Evolutionary conservation across 2,329 filamentous ascomycete species (phyloP), one percentile per base, ranked within the genome.

Genomic region (Fusarium pseudograminearum): DNA sequence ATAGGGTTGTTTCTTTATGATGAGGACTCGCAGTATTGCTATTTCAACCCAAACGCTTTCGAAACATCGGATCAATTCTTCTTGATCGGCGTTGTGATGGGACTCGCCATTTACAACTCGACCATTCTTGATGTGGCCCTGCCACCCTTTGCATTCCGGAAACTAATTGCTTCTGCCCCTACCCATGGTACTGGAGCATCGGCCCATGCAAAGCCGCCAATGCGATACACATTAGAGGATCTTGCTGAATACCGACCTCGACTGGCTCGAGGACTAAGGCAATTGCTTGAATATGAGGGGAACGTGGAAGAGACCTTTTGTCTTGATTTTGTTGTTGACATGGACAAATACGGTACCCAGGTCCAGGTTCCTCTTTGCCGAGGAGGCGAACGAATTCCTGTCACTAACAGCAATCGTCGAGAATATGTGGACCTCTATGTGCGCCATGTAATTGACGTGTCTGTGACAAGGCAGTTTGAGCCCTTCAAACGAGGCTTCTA

Each of bases 401-500:
- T 98, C 45, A 97, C 92, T n/a, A 96, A 93, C 73, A 79, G 85
- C 18, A 98, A 97, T 73, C 87, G 93, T 30, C 88, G 89, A 68
- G 94, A 97, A 74, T 98, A 95, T 74, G 93, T 97, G 55, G 91
- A 95, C 71, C 83, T 93, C 4, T 97, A 97, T 76, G 87, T 97
- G 12, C 88, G 90, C 40, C 92, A 95, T 76, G 79, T 95, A 12
- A 87, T 98, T 14, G 93, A 97, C 73, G 89, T 86, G 9, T 87
- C 92, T 1, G 91, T 97, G 2, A 83, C 87, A 40, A 87, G 93
- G 41, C 94, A 97, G 76, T 98, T 97, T 70, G 93, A 97, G 76
- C 94, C 94, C 1, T 98, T 98, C 84, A 96, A 96, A 77, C 89
- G 94, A 57, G 94, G 94, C 1, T 98, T 98, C 80, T 98, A 93